Evolutionary conservation across 1,284 basidiomycete species (phyloP), one percentile per base, ranked within the genome.

Genomic region (Rhodotorula sp.): DNA sequence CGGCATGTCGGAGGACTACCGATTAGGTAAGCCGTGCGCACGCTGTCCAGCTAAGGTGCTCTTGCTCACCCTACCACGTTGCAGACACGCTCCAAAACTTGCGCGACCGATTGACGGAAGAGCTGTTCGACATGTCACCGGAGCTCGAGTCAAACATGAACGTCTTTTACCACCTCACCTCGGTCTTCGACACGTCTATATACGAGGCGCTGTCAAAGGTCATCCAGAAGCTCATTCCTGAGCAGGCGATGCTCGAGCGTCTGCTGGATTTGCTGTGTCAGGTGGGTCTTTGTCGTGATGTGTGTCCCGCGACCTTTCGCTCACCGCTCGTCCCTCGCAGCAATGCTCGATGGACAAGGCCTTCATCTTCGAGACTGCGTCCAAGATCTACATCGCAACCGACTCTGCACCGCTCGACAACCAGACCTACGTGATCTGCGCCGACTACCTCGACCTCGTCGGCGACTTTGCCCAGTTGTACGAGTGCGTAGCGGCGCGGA

Each of bases 341-440:
- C 91, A 92, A 70, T 94, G 90, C 2, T 89, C 90, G 76, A 90
- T 94, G 55, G 89, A 91, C 51, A 97, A 96, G 80, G 90, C 91
- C 0, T 97, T 94, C 79, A 81, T 98, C 19, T 97, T 97, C 77
- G 95, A 99, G 79, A 87, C 88, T 7, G 85, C 85, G 9, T 92
- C 92, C 27, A 85, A 92, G 62, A 84, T 98, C 46, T 95, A 94
- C 76, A 85, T 98, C 29, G 93, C 93, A 1, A 93, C 94, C 10
- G 95, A 99, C 78, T 88, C 90, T 27, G 92, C 91, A 0, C 92
- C 95, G 0, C 91, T 96, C 36, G 94, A 97, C 79, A 86, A 89
- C 64, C 88, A 89, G 2, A 93, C 91, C 2, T 90, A 93, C 76
- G 90, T 90, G 72, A 84, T 94, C 29, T 94, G 92, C 76, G 92